phyloP scores from a whole-genome alignment of 371 early-diverging fungal species.

The Mucor indicus region DNA sequence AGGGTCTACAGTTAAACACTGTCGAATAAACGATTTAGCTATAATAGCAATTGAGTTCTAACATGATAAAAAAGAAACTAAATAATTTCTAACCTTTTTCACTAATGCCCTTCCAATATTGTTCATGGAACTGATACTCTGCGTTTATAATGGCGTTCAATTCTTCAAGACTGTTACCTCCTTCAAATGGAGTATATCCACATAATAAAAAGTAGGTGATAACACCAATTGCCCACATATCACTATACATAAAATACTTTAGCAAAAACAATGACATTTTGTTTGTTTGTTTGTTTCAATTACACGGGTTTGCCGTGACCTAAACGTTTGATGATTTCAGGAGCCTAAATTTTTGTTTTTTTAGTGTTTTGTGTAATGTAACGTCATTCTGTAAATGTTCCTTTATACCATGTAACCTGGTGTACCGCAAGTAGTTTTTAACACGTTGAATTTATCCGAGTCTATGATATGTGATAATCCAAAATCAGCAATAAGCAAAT shows the following conservation, averaged over 20 bases:
- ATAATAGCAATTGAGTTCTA: neutral
- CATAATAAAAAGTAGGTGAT: conserved; percentile 85
- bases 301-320: conserved; percentile 61
- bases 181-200: conserved; percentile 90
- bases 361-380: no score
- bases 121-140: conserved; percentile 72
- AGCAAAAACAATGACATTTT: no score
- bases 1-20: conserved; percentile 43
- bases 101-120: conserved; percentile 68
- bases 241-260: no score
- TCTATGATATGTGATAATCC: conserved; percentile 78
- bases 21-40: conserved; percentile 81
- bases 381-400: no score
- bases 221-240: conserved; percentile 92
- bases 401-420: conserved; percentile 75
- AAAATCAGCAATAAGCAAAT: conserved; percentile 82
- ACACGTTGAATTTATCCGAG: conserved; percentile 64
- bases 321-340: conserved; percentile 70
- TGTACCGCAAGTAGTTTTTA: conserved; percentile 82
- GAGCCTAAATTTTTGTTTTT: conserved; percentile 50
- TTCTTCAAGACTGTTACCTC: conserved; percentile 55
- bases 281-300: conserved; percentile 1
- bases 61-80: neutral
- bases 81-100: conserved; percentile 20
- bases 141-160: conserved; percentile 68